Evolutionary conservation across 2,329 filamentous ascomycete species (phyloP).

Genomic region (Fusarium sp.): DNA sequence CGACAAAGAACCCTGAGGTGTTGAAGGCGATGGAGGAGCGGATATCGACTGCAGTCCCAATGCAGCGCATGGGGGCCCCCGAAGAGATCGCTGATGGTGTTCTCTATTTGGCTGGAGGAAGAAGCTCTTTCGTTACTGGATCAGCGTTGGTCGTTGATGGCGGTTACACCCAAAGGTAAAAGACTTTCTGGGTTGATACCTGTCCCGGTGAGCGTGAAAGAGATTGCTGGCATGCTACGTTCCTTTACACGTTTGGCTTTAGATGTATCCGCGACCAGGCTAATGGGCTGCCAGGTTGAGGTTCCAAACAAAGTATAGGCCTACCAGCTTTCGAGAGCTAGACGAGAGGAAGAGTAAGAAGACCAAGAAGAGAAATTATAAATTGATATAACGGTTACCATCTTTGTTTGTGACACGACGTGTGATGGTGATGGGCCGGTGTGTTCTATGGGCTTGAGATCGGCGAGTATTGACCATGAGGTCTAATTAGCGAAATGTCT

Average conservation of each 20-base stretch:
- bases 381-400: neutral
- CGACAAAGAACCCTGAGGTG: constrained; percentile 41
- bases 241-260: neutral
- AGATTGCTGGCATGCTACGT: neutral
- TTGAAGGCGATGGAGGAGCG: constrained; percentile 45
- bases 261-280: neutral
- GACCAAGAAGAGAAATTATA: neutral
- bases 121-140: constrained; percentile 39
- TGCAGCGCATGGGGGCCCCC: constrained; percentile 44
- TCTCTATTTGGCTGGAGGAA: constrained; percentile 39
- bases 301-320: constrained; percentile 1
- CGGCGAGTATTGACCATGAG: neutral
- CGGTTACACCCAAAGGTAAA: constrained; percentile 33
- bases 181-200: neutral
- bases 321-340: neutral
- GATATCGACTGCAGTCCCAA: constrained; percentile 40
- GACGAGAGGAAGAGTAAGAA: neutral
- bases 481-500: neutral
- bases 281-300: neutral
- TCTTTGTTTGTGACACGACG: neutral
- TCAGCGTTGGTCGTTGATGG: constrained; percentile 35
- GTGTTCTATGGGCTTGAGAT: neutral
- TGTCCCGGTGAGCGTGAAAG: neutral
- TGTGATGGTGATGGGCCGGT: too few relatives aligned
- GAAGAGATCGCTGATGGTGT: constrained; percentile 48